These are phyloP conservation scores for Neurospora sp. DNA, from an alignment of 495 filamentous ascomycete species.

Conservation along the genomic window DNA sequence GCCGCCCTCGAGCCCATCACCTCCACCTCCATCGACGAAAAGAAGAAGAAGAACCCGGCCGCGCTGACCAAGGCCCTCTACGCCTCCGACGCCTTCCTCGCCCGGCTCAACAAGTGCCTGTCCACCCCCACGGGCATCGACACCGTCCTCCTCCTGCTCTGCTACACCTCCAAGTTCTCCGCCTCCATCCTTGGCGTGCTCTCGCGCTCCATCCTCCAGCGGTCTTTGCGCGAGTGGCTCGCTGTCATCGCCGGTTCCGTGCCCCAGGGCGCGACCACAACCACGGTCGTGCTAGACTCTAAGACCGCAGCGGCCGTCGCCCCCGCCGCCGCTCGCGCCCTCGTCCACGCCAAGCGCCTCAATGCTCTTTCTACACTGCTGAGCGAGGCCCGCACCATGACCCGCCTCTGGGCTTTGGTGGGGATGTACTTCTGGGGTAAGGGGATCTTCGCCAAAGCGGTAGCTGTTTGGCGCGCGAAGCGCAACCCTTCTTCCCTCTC, in stretches of 20 bases:
- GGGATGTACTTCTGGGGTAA: slow-evolving; percentile 68
- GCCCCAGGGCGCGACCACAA: slow-evolving; percentile 23
- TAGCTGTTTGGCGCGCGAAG: slow-evolving; percentile 1
- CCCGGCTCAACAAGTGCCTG: slow-evolving; percentile 46
- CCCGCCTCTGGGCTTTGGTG: slow-evolving; percentile 70
- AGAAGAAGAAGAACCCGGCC: slow-evolving; percentile 10
- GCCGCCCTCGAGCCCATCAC: slow-evolving; percentile 20
- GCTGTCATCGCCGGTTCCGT: slow-evolving; percentile 26
- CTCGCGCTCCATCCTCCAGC: slow-evolving; percentile 27
- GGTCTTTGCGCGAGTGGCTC: slow-evolving; percentile 29
- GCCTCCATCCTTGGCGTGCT: slow-evolving; percentile 28
- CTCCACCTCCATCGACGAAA: slow-evolving; percentile 25
- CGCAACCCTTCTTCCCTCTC: neutral
- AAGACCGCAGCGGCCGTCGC: slow-evolving; percentile 14
- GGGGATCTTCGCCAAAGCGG: slow-evolving; percentile 31
- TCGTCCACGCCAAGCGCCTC: slow-evolving; percentile 32
- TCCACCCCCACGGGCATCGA: slow-evolving; percentile 52
- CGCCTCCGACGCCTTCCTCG: slow-evolving; percentile 34
- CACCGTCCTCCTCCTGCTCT: slow-evolving; percentile 49
- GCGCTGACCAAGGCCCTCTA: slow-evolving; percentile 14
- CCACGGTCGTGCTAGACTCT: slow-evolving; percentile 20
- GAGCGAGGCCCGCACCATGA: slow-evolving; percentile 57
- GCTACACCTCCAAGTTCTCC: slow-evolving; percentile 52
- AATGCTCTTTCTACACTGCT: slow-evolving; percentile 44
- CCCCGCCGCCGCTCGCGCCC: slow-evolving; percentile 26